Base-by-base conservation (phyloP, 2,329 filamentous ascomycete species). In the Fusarium humuli region DNA sequence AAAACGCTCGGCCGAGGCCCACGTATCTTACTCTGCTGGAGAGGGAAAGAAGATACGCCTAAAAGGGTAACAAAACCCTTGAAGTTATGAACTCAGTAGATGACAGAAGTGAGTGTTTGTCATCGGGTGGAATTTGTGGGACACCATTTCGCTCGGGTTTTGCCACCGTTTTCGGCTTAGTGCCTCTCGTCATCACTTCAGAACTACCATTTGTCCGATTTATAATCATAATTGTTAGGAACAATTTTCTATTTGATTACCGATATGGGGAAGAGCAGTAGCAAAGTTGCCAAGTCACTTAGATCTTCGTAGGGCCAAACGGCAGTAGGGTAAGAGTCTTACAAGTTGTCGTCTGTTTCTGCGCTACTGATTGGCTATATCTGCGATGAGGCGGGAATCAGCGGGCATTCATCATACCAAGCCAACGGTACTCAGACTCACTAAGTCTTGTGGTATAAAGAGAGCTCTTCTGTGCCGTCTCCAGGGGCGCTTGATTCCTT, bases 401-500 rank as follows among this genome's bases (percentile, higher is more conserved):
- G 32, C 16, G 8, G 2, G 32, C 34, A 37, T 37, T 6, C 34
- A 37, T 37, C 5, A 37, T 37, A n/a, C 10, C 12, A 37, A 37
- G 18, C 11, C 34, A 37, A n/a, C 16, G 16, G 9, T 23, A 23
- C 34, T 37, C 16, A n/a, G 34, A 18, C 0, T 37, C 5, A n/a
- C 5, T 3, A 10, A 18, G 34, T 37, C 34, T 10, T 37, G 5
- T 6, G 3, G 34, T 37, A 37, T 37, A 37, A 37, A 37, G 6
- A 37, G 6, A 37, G 18, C 18, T n/a, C 3, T 12, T 2, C 12
- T 12, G 10, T n/a, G 5, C 20, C 7, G 1, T 22, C n/a, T 14
- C 7, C 20, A 14, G 2, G 18, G 6, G 3, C 18, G 0, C 1
- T 37, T 12, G 6, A n/a, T 12, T 37, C 1, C 18, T 12, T 37